Conservation (phyloP, 208 protist genomes). For the Trypanosoma mega region DNA sequence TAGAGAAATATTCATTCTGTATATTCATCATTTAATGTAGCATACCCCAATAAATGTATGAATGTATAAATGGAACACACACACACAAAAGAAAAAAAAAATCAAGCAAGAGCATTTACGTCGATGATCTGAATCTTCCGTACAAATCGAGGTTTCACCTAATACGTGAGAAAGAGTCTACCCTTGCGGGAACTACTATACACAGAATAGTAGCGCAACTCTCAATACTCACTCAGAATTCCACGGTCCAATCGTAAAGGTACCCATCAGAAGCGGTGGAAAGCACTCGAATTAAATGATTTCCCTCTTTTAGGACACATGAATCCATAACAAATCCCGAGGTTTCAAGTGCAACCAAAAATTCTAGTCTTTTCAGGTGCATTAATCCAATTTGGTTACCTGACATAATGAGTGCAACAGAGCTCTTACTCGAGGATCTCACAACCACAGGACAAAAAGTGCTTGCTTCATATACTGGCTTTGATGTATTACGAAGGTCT, state of each 20-base stretch:
- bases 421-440: slow-evolving; percentile 6
- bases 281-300: slow-evolving; percentile 8
- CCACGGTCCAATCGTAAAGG: slow-evolving; percentile 13
- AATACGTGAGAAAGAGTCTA: too few relatives aligned
- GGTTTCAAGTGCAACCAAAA: slow-evolving; percentile 17
- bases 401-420: slow-evolving; percentile 14
- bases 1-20: too few relatives aligned
- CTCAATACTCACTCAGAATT: not conserved
- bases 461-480: slow-evolving; percentile 8
- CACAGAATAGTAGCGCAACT: not conserved
- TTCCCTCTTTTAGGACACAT: not conserved
- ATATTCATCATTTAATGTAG: too few relatives aligned
- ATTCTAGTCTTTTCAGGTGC: slow-evolving; percentile 13
- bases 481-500: not conserved
- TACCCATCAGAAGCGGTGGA: slow-evolving; percentile 15
- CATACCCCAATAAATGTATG: too few relatives aligned
- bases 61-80: too few relatives aligned
- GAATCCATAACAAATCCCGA: slow-evolving; percentile 17
- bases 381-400: slow-evolving; percentile 17
- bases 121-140: too few relatives aligned
- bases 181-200: too few relatives aligned
- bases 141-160: too few relatives aligned
- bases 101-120: too few relatives aligned
- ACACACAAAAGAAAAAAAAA: too few relatives aligned
- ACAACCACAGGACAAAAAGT: slow-evolving; percentile 11